Percentiles rank a stretch among this genome's conserved stretches.
Evolutionary conservation across 352 stramenopile species (phyloP).

Genomic region (Peronosclerospora sorghi): DNA sequence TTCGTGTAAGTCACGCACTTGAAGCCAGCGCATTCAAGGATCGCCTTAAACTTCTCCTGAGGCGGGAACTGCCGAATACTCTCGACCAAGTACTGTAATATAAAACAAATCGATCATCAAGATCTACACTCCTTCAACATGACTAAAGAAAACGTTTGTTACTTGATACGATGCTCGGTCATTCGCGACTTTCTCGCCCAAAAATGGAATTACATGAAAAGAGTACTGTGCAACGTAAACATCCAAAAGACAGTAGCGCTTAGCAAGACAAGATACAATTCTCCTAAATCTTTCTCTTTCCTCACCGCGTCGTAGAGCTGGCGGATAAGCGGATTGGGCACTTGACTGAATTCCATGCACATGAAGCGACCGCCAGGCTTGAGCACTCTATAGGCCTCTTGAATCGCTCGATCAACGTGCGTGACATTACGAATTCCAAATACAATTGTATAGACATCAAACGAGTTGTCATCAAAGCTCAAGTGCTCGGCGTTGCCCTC

Average conservation of each 20-base stretch:
- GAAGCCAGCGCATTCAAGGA: slow-evolving; percentile 94
- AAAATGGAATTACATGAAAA: slow-evolving; percentile 95
- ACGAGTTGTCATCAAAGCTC: slow-evolving; percentile 90
- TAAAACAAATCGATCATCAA: neutral
- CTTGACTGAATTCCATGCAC: slow-evolving; percentile 97
- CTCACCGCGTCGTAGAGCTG: slow-evolving; percentile 89
- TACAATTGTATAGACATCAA: slow-evolving; percentile 98
- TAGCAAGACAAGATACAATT: neutral
- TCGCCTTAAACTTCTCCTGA: slow-evolving; percentile 90
- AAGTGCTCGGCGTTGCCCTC: slow-evolving; percentile 95
- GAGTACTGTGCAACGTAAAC: slow-evolving; percentile 82
- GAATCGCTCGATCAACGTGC: too few species aligned
- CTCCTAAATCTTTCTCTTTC: neutral
- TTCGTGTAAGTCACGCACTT: slow-evolving; percentile 90
- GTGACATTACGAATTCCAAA: slow-evolving; percentile 99
- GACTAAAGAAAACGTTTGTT: neutral
- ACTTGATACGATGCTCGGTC: slow-evolving; percentile 96
- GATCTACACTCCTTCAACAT: neutral
- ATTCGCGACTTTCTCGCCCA: slow-evolving; percentile 91
- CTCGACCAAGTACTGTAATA: slow-evolving; percentile 93
- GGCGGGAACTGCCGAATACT: slow-evolving; percentile 98
- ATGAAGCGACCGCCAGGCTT: slow-evolving; percentile 94
- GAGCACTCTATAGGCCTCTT: slow-evolving; percentile 92
- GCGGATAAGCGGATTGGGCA: slow-evolving; percentile 88
- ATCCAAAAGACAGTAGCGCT: neutral